Evolutionary conservation across 2,329 filamentous ascomycete genomes (phyloP), one percentile per base, ranked within the genome.

Genomic region (Ilyonectria robusta): DNA sequence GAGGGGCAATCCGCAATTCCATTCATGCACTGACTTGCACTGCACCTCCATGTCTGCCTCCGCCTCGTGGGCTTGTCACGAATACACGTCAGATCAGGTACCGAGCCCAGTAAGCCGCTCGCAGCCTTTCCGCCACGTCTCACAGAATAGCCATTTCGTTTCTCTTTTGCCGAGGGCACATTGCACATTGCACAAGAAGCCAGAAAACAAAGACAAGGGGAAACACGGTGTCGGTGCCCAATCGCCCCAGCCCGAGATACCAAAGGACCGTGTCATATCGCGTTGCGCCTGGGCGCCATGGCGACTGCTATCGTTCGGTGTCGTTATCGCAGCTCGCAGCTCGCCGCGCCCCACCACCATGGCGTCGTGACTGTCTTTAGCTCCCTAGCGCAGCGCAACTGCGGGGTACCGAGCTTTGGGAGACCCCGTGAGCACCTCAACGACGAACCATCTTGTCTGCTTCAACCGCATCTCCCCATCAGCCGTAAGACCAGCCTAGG

Each of bases 31-130:
- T 53, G 11, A 46, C 26, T 26, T 4, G 21, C 21, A 51, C 56
- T 57, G 44, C 51, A 61, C 50, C 23, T 44, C 37, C 59, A 21
- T 42, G 44, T 19, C 51, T 40, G 31, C 44, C 11, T 42, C 19
- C 50, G 50, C 51, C 42, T 21, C 51, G 64, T 44, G 62, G 58
- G 55, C 62, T 35, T 51, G 50, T 15, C 29, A 37, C 31, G 33
- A n/a, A 53, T 72, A 70, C 70, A 71, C 64, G 66, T 67, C 59
- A 73, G 72, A 65, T 71, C 57, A 65, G 57, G 50, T 62, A 60
- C 50, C 42, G 51, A 63, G n/a, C 47, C 23, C 21, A 59, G 48
- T 50, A 57, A 33, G 53, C 31, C 35, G 46, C 29, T 33, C 46
- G n/a, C 42, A 47, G 42, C 55, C 55, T 42, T 37, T 42, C 26